These are phyloP conservation scores for Syncephalastrum monosporum DNA, from an alignment of 371 early-diverging fungal species.

Conservation along the genomic window DNA sequence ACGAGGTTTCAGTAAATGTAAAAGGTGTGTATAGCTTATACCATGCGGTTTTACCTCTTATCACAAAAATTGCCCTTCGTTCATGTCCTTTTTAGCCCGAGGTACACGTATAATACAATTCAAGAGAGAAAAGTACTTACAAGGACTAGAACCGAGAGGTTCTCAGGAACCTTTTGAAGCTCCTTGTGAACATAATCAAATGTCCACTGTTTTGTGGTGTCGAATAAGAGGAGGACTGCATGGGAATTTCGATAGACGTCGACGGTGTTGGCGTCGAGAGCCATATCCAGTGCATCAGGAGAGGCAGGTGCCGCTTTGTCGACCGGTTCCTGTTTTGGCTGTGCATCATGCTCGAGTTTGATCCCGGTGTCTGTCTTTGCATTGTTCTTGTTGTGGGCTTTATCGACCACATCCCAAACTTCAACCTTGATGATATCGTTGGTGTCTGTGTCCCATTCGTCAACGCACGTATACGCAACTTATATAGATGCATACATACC, in stretches of 20 bases:
- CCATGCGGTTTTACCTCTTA: slow-evolving; percentile 21
- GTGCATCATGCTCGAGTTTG: slow-evolving; percentile 38
- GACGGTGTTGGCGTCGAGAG: slow-evolving; percentile 65
- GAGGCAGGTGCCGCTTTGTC: slow-evolving; percentile 3
- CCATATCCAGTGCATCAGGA: slow-evolving; percentile 18
- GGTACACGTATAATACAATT: not conserved
- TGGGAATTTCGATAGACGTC: slow-evolving; percentile 67
- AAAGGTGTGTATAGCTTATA: not conserved
- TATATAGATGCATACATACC: slow-evolving; percentile 32
- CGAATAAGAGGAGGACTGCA: slow-evolving; percentile 59
- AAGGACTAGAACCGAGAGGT: slow-evolving; percentile 54
- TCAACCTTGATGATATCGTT: slow-evolving; percentile 69
- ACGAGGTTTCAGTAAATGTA: not conserved
- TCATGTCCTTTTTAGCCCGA: too few species aligned
- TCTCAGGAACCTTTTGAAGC: slow-evolving; percentile 52
- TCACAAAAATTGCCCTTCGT: slow-evolving; percentile 50
- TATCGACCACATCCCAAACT: slow-evolving; percentile 72
- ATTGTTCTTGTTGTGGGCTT: slow-evolving; percentile 39
- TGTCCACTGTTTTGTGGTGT: slow-evolving; percentile 65
- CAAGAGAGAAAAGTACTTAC: slow-evolving; percentile 26
- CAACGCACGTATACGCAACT: not conserved
- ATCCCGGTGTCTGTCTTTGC: slow-evolving; percentile 28
- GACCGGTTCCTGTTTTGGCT: slow-evolving; percentile 9
- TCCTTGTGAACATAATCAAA: slow-evolving; percentile 59
- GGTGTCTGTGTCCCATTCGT: slow-evolving; percentile 30